These are phyloP conservation scores for Aspergillus nomiae DNA, from an alignment of 2,329 filamentous ascomycete species.

Conservation along the genomic window DNA sequence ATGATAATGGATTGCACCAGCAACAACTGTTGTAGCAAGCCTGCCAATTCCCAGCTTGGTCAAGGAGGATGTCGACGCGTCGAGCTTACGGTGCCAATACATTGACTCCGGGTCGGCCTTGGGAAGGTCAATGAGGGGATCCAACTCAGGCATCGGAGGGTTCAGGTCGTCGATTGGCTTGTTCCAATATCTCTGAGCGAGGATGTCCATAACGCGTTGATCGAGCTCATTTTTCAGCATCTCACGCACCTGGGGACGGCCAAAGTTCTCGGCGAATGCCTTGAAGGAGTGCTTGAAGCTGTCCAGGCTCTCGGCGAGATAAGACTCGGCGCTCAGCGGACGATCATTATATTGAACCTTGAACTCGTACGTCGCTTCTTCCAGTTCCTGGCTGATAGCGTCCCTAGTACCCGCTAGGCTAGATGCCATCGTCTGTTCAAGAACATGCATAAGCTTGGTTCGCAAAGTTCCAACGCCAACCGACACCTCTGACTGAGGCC, in stretches of 20 bases:
- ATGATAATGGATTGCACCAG: constrained; percentile 80
- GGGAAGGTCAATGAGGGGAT: constrained; percentile 75
- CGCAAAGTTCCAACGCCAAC: constrained; percentile 85
- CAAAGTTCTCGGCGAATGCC: constrained; percentile 86
- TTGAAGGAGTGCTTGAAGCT: constrained; percentile 98
- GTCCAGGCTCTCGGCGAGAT: constrained; percentile 91
- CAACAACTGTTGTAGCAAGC: constrained; percentile 87
- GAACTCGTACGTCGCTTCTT: constrained; percentile 97
- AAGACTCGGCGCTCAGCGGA: constrained; percentile 90
- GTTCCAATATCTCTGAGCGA: constrained; percentile 97
- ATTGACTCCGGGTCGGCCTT: constrained; percentile 82
- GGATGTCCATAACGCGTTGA: constrained; percentile 88
- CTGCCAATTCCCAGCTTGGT: constrained; percentile 94
- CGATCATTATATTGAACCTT: constrained; percentile 99
- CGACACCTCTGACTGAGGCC: constrained; percentile 68
- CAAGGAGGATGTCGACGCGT: constrained; percentile 84
- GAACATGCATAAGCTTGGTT: constrained; percentile 94
- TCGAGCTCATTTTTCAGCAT: constrained; percentile 91
- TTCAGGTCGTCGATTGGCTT: constrained; percentile 86
- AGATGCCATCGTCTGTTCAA: constrained; percentile 95
- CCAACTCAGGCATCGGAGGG: constrained; percentile 64
- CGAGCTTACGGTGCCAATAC: constrained; percentile 93
- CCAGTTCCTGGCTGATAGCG: constrained; percentile 89
- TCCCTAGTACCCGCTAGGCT: constrained; percentile 87
- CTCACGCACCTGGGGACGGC: constrained; percentile 82